Percentiles rank a stretch among this genome's conserved stretches.
phyloP scores from a whole-genome alignment of 208 protist genomes.

The Acanthamoeba culbertsoni region DNA sequence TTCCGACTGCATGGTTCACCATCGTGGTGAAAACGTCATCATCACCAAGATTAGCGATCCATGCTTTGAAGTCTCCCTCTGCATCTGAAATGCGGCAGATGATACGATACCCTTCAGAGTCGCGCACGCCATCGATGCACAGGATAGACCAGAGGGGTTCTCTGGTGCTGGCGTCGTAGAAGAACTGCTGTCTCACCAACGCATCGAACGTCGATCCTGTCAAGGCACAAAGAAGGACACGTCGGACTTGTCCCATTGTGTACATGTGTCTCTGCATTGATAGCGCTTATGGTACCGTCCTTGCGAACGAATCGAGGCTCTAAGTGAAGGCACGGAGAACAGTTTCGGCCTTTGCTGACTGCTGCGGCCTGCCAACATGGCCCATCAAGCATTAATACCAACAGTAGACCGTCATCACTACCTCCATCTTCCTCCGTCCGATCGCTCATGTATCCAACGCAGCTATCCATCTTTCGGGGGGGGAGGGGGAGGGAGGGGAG shows the following conservation, averaged over 20 bases:
- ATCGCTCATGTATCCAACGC: not conserved
- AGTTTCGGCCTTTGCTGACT: not conserved
- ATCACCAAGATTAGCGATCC: too few species aligned
- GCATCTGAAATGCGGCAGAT: too few species aligned
- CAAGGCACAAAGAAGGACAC: not conserved
- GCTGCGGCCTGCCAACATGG: not conserved
- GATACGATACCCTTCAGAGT: not conserved
- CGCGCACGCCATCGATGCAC: not conserved
- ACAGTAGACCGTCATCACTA: too few species aligned
- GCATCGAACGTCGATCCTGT: not conserved
- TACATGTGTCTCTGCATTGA: not conserved
- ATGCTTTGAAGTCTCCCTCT: too few species aligned
- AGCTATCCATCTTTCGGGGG: too few species aligned
- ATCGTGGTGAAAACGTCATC: too few species aligned
- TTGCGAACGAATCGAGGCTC: not conserved
- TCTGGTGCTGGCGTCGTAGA: not conserved
- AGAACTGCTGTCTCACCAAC: not conserved
- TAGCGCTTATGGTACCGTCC: not conserved
- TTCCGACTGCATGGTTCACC: not conserved
- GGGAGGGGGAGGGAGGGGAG: not conserved
- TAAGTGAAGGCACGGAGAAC: constrained; percentile 1
- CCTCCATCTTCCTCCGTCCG: too few species aligned
- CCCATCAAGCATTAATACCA: too few species aligned
- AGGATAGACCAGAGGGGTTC: constrained; percentile 5
- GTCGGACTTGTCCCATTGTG: not conserved